Percentiles rank a stretch among this genome's conserved stretches.
Conservation (phyloP, 2,329 filamentous ascomycete species). For the Ceratocystis variospora region DNA sequence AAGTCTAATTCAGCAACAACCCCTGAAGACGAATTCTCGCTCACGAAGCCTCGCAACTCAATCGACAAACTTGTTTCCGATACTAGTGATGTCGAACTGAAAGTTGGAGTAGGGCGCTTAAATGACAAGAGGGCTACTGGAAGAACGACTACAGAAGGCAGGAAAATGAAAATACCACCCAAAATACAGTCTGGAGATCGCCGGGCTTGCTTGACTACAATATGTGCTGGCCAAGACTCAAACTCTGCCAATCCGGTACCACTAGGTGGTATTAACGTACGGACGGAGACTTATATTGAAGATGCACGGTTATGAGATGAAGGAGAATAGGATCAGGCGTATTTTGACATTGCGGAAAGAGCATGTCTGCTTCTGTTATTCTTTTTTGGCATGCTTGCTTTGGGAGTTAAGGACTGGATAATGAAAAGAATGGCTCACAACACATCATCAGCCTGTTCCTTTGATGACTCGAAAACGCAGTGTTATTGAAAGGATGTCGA, state of each 20-base stretch:
- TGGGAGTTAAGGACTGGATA: not conserved
- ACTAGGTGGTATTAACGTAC: conserved; percentile 15
- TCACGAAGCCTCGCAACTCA: conserved; percentile 8
- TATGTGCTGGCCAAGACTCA: not conserved
- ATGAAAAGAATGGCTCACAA: not conserved
- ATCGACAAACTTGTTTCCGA: conserved; percentile 10
- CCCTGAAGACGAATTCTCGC: not conserved
- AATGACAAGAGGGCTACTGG: not conserved
- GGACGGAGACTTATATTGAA: conserved; percentile 12
- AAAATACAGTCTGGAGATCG: not conserved
- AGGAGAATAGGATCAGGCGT: not conserved
- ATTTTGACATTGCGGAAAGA: not conserved
- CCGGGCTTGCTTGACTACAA: not conserved
- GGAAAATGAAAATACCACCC: not conserved
- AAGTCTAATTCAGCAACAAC: not conserved
- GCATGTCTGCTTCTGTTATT: not conserved
- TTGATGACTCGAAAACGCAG: too few species aligned
- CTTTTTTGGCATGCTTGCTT: not conserved
- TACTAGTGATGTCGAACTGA: conserved; percentile 12
- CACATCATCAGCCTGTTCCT: too few species aligned
- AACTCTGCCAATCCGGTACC: not conserved
- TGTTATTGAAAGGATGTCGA: too few species aligned
- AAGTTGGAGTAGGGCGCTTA: not conserved
- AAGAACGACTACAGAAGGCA: not conserved
- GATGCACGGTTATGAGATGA: not conserved